A percentile compares a stretch with the other conserved stretches of the same genome.
Conservation (phyloP, 1,284 basidiomycete genomes). For the Cryptococcus hybrid region DNA sequence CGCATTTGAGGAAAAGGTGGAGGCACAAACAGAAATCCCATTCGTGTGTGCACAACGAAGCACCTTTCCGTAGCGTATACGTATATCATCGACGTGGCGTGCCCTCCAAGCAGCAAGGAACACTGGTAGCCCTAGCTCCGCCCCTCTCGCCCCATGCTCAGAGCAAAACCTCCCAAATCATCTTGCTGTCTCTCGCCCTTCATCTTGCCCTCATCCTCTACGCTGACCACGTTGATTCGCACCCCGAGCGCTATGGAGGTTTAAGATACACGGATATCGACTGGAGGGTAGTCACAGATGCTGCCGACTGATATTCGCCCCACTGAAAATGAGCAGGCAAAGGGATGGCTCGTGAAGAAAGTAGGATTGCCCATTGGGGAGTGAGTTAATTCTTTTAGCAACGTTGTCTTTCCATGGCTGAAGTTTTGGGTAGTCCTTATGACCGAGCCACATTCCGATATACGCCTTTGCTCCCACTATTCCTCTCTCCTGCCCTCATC, state of each 20-base stretch:
- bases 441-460: constrained; percentile 93
- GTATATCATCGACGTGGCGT: no score
- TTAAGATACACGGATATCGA: constrained; percentile 97
- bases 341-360: constrained; percentile 59
- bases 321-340: constrained; percentile 47
- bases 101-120: no score
- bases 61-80: no score
- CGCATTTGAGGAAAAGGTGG: no score
- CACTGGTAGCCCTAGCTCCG: no score
- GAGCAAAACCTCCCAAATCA: constrained; percentile 2
- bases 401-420: not conserved
- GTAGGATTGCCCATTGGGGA: constrained; percentile 57
- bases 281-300: constrained; percentile 93
- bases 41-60: no score
- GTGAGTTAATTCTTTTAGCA: constrained; percentile 14
- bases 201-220: constrained; percentile 38
- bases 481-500: constrained; percentile 77
- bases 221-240: constrained; percentile 41
- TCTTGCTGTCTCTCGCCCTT: constrained; percentile 19
- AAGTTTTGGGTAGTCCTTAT: constrained; percentile 68
- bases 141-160: not conserved
- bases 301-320: constrained; percentile 49
- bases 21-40: no score
- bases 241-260: constrained; percentile 41
- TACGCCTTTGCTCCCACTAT: constrained; percentile 83